Evolutionary conservation across 352 stramenopile species (phyloP), one percentile per base, ranked within the genome.

Genomic region (Thraustochytrium striatum): DNA sequence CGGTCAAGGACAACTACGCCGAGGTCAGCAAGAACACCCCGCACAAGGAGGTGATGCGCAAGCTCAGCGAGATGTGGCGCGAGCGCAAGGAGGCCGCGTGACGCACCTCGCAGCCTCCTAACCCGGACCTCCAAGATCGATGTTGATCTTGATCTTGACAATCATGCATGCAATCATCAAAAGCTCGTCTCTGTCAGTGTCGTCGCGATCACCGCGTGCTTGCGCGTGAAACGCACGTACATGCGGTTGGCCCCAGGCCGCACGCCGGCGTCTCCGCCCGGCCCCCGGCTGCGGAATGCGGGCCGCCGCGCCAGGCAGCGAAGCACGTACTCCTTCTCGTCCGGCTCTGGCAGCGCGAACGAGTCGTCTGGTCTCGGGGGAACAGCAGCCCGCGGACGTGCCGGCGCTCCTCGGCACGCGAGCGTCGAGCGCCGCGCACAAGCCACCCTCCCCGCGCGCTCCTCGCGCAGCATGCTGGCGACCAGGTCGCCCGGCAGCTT

Each of bases 231-330:
- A 25, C 30, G 32, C 5, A 75, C 65, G 25, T 50, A 75, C 65
- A 75, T 75, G 16, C 65, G 65, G 36, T 75, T 75, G 28, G 65
- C 65, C 8, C 65, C 65, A 21, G 65, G 44, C 5, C 65, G 65
- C 7, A 75, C 65, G 41, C 44, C 43, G 25, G 39, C 32, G 11
- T 30, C 44, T 19, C 16, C 25, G 47, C 16, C 25, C 47, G 25
- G 47, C 25, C 25, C 16, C 16, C 47, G 47, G 47, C 65, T 38
- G 16, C 36, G 65, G 52, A 62, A 75, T 25, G 30, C 41, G 16
- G 30, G 41, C 16, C 65, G 65, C 11, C 44, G 52, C 28, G 65
- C 65, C 19, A 75, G 35, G 9, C 32, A 30, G 25, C 65, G 65
- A 7, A 75, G 44, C 11, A 75, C 35, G 36, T 38, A 75, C 7